Conservation (phyloP, 169 alveolate species). For the Eimeria maxima region DNA sequence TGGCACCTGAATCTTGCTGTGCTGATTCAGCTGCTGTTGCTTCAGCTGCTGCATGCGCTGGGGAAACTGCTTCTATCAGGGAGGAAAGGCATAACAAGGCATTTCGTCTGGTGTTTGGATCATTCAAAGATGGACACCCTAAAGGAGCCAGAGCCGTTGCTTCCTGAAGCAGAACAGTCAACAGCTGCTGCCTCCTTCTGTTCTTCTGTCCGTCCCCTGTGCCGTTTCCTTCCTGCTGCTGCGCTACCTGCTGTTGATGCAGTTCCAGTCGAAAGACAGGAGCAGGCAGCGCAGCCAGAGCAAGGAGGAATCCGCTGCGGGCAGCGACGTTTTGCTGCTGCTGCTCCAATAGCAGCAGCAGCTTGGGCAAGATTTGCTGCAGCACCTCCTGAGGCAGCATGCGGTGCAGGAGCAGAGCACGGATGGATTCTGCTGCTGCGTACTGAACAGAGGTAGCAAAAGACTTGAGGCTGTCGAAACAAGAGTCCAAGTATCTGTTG, state of each 20-base stretch:
- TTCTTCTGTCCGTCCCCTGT: background rate
- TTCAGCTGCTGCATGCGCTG: too few species aligned
- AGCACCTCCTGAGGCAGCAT: background rate
- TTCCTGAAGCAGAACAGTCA: constrained; percentile 4
- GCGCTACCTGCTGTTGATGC: constrained; percentile 50
- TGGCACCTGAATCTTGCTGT: background rate
- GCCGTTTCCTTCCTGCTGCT: background rate
- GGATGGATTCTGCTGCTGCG: constrained; percentile 84
- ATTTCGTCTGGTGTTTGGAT: constrained; percentile 64
- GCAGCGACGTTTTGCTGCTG: constrained; percentile 75
- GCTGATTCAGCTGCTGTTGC: too few species aligned
- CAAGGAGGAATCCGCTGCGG: constrained; percentile 80
- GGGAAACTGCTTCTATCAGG: constrained; percentile 7
- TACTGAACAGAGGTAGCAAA: constrained; percentile 83
- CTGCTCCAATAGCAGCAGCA: constrained; percentile 22
- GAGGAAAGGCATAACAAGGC: constrained; percentile 59
- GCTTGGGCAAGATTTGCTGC: constrained; percentile 46
- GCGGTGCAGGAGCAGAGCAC: constrained; percentile 82
- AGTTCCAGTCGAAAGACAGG: constrained; percentile 58
- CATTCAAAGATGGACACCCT: constrained; percentile 40
- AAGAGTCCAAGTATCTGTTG: constrained; percentile 82
- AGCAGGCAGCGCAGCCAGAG: constrained; percentile 78
- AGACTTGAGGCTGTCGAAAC: constrained; percentile 82
- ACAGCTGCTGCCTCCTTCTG: background rate
- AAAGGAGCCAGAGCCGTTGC: constrained; percentile 64